Conservation (phyloP, 306 rosid species). For the Medicago ruthenica region DNA sequence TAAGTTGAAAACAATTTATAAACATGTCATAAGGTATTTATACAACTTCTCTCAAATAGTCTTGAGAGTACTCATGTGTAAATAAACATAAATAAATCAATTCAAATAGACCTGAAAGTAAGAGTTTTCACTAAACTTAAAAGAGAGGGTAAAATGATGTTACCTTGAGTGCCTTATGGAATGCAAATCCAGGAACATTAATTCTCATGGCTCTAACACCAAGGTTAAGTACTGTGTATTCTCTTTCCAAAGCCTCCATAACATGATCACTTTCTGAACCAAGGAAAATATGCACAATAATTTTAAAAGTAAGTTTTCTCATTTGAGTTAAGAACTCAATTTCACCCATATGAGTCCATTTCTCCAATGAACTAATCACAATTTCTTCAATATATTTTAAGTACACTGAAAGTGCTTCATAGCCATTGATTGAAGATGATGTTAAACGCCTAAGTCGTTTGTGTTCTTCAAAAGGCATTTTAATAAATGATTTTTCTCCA, state of each 20-base stretch:
- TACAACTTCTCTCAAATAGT: neutral
- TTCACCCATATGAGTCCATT: slow-evolving; percentile 66
- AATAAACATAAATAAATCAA: too few species aligned
- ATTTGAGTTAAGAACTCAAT: slow-evolving; percentile 70
- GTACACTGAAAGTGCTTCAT: slow-evolving; percentile 67
- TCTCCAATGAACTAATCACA: slow-evolving; percentile 54
- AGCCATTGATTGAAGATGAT: slow-evolving; percentile 77
- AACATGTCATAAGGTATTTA: too few species aligned
- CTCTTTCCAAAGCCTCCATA: slow-evolving; percentile 67
- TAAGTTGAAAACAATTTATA: neutral
- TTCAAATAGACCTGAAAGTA: neutral
- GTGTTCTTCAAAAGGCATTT: slow-evolving; percentile 71
- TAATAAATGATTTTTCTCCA: slow-evolving; percentile 72
- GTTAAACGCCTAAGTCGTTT: slow-evolving; percentile 74
- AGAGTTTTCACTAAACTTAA: neutral
- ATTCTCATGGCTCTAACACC: slow-evolving; percentile 83
- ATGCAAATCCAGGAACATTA: slow-evolving; percentile 81
- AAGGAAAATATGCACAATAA: slow-evolving; percentile 71
- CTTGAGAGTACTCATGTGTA: neutral
- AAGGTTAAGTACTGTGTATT: slow-evolving; percentile 64
- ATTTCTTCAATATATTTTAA: slow-evolving; percentile 56
- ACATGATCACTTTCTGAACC: slow-evolving; percentile 62
- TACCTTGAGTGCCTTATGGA: slow-evolving; percentile 70
- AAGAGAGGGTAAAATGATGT: neutral
- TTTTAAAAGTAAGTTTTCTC: slow-evolving; percentile 62